Evolutionary conservation across 1,284 basidiomycete species (phyloP).

Genomic region (Cutaneotrichosporon cavernicola): DNA sequence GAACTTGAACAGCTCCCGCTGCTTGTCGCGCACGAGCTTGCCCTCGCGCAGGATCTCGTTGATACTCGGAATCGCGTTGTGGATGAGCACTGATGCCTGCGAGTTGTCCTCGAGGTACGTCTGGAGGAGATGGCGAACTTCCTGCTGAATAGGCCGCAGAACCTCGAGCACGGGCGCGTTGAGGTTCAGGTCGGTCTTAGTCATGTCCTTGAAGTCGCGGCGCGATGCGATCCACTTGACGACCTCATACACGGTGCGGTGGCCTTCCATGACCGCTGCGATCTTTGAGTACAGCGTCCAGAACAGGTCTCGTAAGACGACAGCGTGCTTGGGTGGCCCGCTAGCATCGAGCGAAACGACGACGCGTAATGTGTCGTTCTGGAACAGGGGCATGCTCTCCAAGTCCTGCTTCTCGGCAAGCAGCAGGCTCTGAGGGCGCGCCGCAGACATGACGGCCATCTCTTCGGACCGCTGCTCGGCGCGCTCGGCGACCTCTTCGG

Average conservation of each 20-base stretch:
- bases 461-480: conserved; percentile 49
- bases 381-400: conserved; percentile 26
- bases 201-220: conserved; percentile 79
- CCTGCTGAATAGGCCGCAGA: conserved; percentile 87
- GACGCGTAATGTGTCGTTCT: conserved; percentile 60
- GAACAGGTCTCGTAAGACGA: conserved; percentile 87
- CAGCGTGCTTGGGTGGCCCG: conserved; percentile 72
- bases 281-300: conserved; percentile 98
- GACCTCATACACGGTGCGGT: conserved; percentile 89
- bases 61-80: conserved; percentile 87
- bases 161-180: conserved; percentile 75
- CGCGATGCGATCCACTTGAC: conserved; percentile 82
- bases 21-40: conserved; percentile 69
- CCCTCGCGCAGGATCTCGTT: conserved; percentile 91
- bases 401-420: conserved; percentile 21
- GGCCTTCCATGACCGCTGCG: conserved; percentile 89
- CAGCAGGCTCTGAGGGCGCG: conserved; percentile 27
- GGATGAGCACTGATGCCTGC: conserved; percentile 68
- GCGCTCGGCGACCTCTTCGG: conserved; percentile 54
- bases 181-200: conserved; percentile 66
- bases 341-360: conserved; percentile 69
- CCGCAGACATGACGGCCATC: conserved; percentile 14
- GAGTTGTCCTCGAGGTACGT: conserved; percentile 91
- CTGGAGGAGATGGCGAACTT: conserved; percentile 82
- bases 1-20: conserved; percentile 80